Evolutionary conservation across 2,329 filamentous ascomycete genomes (phyloP), one percentile per base, ranked within the genome.

Genomic region (Claviceps africana): DNA sequence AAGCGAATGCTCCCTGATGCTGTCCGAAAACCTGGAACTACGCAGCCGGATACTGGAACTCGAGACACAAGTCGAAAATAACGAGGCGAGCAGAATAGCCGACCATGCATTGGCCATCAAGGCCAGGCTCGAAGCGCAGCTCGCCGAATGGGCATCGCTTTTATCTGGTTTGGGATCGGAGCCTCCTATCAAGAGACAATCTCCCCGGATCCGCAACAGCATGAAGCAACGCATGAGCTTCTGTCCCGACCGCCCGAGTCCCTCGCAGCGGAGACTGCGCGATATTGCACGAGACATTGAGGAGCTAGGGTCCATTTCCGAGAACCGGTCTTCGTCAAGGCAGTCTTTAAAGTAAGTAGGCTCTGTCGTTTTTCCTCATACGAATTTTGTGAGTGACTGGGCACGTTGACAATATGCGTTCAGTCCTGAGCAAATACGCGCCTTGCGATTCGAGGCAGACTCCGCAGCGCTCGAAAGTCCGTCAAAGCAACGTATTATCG

Each of bases 21-120:
- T 90, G 25, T 81, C 84, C n/a, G 86, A 93, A 59, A 93, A 93
- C 62, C 75, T 91, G 52, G 76, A 82, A 51, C 75, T 93, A 15
- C 79, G 83, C 50, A 76, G 85, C 55, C 79, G 86, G 55, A 79
- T 89, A 46, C 66, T 90, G 50, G 79, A 80, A 49, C 72, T 90
- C 2, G 79, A 88, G 61, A 79, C 78, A 52, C 78, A 86, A 52
- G 68, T 86, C 35, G 78, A 85, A 53, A 75, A 81, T 57, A 79
- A 78, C 51, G 74, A 75, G 47, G 70, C 76, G 46, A 75, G 76
- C 46, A 71, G 78, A 50, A 77, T 82, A 31, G 77, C 81, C 53
- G 79, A 85, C 55, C 79, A 84, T 63, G 80, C 86, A 10, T 69
- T 81, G 55, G 75, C 76, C n/a, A 80, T 90, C 59, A 88, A 83